phyloP scores from a whole-genome alignment of 2,329 filamentous ascomycete genomes.

The Fusarium sp. region DNA sequence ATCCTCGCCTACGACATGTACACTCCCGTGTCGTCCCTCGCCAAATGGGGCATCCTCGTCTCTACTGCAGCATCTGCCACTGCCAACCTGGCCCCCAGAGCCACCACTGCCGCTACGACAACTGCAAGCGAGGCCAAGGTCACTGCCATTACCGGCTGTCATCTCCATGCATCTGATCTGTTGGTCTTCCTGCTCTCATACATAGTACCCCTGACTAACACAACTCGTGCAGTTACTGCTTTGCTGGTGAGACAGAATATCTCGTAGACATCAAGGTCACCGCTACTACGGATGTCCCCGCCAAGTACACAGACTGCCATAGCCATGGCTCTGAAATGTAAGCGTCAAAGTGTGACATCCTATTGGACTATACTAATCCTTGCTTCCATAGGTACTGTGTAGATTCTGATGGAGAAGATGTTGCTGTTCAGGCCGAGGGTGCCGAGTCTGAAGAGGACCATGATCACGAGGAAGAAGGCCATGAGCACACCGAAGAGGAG shows the following conservation, averaged over 20 bases:
- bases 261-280: conserved; percentile 61
- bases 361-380: conserved; percentile 9
- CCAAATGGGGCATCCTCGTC: conserved; percentile 31
- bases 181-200: conserved; percentile 42
- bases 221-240: conserved; percentile 54
- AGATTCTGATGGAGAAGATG: conserved; percentile 69
- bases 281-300: conserved; percentile 66
- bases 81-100: conserved; percentile 45
- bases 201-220: conserved; percentile 9
- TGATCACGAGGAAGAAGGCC: conserved; percentile 29
- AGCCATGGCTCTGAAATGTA: conserved; percentile 69
- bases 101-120: conserved; percentile 48
- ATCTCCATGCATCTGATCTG: conserved; percentile 56
- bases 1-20: conserved; percentile 24
- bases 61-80: conserved; percentile 25
- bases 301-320: conserved; percentile 75
- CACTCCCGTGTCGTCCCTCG: conserved; percentile 28
- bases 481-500: conserved; percentile 27
- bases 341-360: conserved; percentile 32
- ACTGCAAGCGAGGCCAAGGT: conserved; percentile 41
- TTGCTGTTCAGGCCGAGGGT: conserved; percentile 62
- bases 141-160: conserved; percentile 56
- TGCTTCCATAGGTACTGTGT: conserved; percentile 67
- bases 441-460: conserved; percentile 39
- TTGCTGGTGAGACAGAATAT: conserved; percentile 58